These are phyloP conservation scores for Colletotrichum falcatum DNA, from an alignment of 2,329 filamentous ascomycete species.

Conservation along the genomic window DNA sequence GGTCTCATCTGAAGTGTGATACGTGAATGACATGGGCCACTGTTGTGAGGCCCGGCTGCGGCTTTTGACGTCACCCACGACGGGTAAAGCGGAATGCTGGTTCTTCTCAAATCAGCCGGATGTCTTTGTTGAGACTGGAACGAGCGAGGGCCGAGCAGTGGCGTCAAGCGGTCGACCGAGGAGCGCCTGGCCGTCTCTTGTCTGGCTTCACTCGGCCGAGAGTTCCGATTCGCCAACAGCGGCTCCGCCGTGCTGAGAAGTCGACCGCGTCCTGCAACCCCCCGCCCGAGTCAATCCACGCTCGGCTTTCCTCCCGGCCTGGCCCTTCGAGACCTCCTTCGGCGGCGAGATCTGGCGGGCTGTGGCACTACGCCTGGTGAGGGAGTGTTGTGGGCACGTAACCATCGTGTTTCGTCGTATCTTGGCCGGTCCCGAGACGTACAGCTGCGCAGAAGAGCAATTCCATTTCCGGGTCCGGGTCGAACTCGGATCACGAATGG, in stretches of 20 bases:
- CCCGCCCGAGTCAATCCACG: neutral
- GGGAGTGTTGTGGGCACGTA: too few species aligned
- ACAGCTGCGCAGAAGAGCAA: neutral
- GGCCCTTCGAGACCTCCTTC: too few species aligned
- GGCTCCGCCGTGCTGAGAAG: slow-evolving; percentile 2
- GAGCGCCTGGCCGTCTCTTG: slow-evolving; percentile 1
- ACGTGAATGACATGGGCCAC: slow-evolving; percentile 8
- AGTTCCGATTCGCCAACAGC: slow-evolving; percentile 29
- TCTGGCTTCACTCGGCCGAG: neutral
- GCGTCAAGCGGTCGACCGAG: neutral
- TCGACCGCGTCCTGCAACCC: neutral
- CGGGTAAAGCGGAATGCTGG: neutral
- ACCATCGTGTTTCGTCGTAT: neutral
- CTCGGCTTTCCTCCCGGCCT: neutral
- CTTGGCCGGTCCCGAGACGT: neutral
- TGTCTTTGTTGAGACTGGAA: neutral
- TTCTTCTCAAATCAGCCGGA: neutral
- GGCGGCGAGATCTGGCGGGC: too few species aligned
- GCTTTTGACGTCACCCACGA: slow-evolving; percentile 21
- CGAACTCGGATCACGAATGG: neutral
- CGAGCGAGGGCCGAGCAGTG: neutral
- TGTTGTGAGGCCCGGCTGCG: neutral
- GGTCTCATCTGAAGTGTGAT: slow-evolving; percentile 39
- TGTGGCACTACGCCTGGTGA: too few species aligned
- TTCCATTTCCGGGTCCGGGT: neutral